phyloP scores from a whole-genome alignment of 78 protist genomes.

The Dictyostelium firmibasis region DNA sequence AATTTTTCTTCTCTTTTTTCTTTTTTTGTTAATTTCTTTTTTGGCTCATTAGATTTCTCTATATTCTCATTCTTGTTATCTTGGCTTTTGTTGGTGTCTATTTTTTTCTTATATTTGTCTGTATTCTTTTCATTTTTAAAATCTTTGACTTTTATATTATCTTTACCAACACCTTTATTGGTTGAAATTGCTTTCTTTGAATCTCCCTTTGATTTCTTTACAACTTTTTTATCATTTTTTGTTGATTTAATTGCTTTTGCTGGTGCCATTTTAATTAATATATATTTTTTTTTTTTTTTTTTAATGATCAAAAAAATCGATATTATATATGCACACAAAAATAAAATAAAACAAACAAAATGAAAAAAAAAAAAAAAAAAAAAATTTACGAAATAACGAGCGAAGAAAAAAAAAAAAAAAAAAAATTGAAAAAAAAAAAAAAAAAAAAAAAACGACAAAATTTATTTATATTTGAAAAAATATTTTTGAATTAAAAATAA shows the following conservation, averaged over 20 bases:
- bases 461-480: too few species aligned
- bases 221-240: background rate
- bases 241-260: background rate
- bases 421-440: too few species aligned
- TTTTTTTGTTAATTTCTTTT: constrained; percentile 11
- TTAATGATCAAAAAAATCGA: background rate
- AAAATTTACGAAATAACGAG: background rate
- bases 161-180: background rate
- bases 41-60: background rate
- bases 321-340: too few species aligned
- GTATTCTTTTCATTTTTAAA: background rate
- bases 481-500: too few species aligned
- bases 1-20: constrained; percentile 58
- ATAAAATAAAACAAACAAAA: too few species aligned
- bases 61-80: background rate
- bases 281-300: too few species aligned
- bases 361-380: too few species aligned
- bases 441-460: too few species aligned
- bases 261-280: background rate
- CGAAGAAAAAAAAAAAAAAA: background rate
- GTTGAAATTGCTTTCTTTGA: background rate
- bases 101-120: background rate
- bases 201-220: background rate
- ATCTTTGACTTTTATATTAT: background rate
- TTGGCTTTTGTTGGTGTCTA: background rate